Conservation (phyloP, 2,329 filamentous ascomycete species). For the Aquanectria penicillioides region DNA sequence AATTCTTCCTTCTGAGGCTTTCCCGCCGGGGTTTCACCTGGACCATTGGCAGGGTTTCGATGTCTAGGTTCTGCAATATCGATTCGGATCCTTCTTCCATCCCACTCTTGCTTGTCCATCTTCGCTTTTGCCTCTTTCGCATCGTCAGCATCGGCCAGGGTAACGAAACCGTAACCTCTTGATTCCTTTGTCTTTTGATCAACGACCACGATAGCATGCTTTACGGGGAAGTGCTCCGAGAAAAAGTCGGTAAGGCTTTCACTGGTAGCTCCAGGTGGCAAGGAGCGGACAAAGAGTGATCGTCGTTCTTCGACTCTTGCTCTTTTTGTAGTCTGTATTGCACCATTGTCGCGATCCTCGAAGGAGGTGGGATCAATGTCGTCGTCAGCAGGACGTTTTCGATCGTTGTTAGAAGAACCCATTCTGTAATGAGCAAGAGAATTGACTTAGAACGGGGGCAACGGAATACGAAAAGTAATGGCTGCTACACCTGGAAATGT, state of each 20-base stretch:
- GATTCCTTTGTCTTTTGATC: slow-evolving; percentile 88
- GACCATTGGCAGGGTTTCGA: slow-evolving; percentile 65
- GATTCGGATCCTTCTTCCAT: slow-evolving; percentile 84
- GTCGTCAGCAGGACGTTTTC: slow-evolving; percentile 50
- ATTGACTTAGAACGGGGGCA: not conserved
- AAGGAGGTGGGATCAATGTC: slow-evolving; percentile 42
- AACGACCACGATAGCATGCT: slow-evolving; percentile 92
- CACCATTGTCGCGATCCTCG: slow-evolving; percentile 46
- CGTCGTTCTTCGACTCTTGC: slow-evolving; percentile 68
- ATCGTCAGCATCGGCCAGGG: slow-evolving; percentile 93
- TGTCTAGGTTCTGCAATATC: slow-evolving; percentile 90
- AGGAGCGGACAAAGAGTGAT: slow-evolving; percentile 90
- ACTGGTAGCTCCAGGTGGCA: slow-evolving; percentile 81
- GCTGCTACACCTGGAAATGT: slow-evolving; percentile 23
- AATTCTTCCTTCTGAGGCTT: slow-evolving; percentile 67
- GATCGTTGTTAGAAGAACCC: slow-evolving; percentile 44
- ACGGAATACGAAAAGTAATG: slow-evolving; percentile 12
- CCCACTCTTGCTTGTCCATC: slow-evolving; percentile 80
- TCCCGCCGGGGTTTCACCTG: slow-evolving; percentile 51
- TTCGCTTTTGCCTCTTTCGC: slow-evolving; percentile 82
- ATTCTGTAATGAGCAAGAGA: slow-evolving; percentile 31
- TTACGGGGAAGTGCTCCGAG: slow-evolving; percentile 92
- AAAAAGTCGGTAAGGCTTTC: slow-evolving; percentile 89
- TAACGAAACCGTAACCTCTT: slow-evolving; percentile 95
- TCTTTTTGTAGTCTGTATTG: slow-evolving; percentile 59